These are phyloP conservation scores for Cystobasidium onofrii DNA, from an alignment of 768 basidiomycete species.

Conservation along the genomic window DNA sequence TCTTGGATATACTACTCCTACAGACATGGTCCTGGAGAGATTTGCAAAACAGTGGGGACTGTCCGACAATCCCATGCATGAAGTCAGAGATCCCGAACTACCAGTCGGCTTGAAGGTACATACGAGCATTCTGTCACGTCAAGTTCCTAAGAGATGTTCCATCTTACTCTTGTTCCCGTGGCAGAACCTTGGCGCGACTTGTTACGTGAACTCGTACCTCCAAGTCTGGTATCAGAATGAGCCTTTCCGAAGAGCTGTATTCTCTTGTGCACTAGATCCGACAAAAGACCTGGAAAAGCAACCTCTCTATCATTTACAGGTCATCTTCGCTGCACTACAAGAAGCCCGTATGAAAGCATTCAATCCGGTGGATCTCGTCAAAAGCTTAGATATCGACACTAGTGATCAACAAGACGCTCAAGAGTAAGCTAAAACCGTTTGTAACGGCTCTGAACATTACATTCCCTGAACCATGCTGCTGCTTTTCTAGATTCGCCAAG, in stretches of 20 bases:
- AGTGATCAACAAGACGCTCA: constrained; percentile 94
- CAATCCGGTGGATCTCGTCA: constrained; percentile 75
- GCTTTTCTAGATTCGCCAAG: constrained; percentile 70
- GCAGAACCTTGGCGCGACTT: constrained; percentile 95
- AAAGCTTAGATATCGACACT: constrained; percentile 69
- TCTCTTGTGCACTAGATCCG: constrained; percentile 59
- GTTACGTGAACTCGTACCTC: constrained; percentile 90
- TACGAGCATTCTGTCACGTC: background rate
- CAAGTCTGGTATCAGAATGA: constrained; percentile 90
- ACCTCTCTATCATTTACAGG: constrained; percentile 48
- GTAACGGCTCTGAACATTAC: background rate
- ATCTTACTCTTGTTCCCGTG: background rate
- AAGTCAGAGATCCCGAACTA: background rate
- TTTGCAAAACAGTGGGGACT: constrained; percentile 23
- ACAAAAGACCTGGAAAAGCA: constrained; percentile 52
- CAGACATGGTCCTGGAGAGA: constrained; percentile 3
- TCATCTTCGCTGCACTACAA: constrained; percentile 70
- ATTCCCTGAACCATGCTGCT: background rate
- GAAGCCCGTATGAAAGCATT: constrained; percentile 61
- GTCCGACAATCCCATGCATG: constrained; percentile 7
- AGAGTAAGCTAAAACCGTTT: constrained; percentile 56
- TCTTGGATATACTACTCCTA: too few relatives aligned
- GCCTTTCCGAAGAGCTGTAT: constrained; percentile 73
- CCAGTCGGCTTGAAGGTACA: constrained; percentile 23
- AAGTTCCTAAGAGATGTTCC: background rate